A percentile compares a stretch with the other conserved stretches of the same genome.
Evolutionary conservation across 805 yeast genomes (phyloP).

Genomic region (Metschnikowia reukaufii): DNA sequence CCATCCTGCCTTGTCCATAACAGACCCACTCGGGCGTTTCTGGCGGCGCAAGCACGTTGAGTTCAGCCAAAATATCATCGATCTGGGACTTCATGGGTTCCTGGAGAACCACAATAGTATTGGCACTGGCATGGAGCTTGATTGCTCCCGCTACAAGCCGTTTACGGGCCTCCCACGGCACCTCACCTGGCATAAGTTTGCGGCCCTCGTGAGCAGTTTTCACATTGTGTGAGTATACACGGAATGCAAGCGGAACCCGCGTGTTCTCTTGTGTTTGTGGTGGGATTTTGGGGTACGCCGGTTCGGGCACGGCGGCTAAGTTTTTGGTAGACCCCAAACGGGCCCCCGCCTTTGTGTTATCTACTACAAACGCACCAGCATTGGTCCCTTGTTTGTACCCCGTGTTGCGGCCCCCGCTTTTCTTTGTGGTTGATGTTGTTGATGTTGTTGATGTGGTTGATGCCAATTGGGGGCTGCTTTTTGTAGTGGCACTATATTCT

Average conservation of each 20-base stretch:
- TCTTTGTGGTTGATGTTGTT: too few species aligned
- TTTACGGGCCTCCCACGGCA: conserved; percentile 26
- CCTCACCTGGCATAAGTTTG: conserved; percentile 28
- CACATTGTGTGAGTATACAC: conserved; percentile 39
- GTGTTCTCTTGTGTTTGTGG: conserved; percentile 12
- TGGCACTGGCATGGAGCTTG: conserved; percentile 21
- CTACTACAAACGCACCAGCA: neutral
- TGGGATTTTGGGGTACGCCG: conserved; percentile 16
- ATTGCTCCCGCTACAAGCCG: conserved; percentile 19
- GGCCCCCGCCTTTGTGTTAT: neutral
- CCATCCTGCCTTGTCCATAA: conserved; percentile 20
- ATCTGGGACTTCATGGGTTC: conserved; percentile 21
- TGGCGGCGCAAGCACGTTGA: conserved; percentile 12
- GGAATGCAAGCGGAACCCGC: conserved; percentile 22
- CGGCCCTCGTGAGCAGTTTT: conserved; percentile 30
- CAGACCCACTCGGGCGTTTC: conserved; percentile 18
- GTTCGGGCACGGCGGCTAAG: conserved; percentile 1
- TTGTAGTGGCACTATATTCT: too few species aligned
- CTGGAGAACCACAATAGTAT: conserved; percentile 22
- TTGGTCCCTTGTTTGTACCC: neutral
- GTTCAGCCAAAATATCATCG: conserved; percentile 17
- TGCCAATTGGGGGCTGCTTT: too few species aligned
- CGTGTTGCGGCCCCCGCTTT: neutral
- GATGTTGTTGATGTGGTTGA: too few species aligned
- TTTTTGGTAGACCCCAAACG: neutral